Conservation (phyloP, 371 early-diverging fungal genomes). For the Apophysomyces elegans region DNA sequence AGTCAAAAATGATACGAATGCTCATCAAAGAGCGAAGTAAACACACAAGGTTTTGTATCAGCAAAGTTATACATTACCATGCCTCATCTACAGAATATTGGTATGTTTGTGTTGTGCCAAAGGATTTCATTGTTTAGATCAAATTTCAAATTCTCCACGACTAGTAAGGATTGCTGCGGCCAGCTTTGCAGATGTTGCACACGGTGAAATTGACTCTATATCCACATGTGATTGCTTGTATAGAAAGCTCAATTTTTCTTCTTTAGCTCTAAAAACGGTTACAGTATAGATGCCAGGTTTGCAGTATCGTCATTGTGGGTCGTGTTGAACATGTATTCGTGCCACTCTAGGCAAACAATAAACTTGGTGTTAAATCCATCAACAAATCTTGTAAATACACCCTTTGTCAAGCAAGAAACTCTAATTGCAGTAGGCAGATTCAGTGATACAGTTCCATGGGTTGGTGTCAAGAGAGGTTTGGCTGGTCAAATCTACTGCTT, state of each 20-base stretch:
- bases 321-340: slow-evolving; percentile 4
- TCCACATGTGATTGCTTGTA: background rate
- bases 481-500: slow-evolving; percentile 9
- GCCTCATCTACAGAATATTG: slow-evolving; percentile 5
- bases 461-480: slow-evolving; percentile 12
- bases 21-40: slow-evolving; percentile 12
- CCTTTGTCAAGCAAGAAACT: slow-evolving; percentile 3
- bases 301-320: too few relatives aligned
- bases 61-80: slow-evolving; percentile 10
- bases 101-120: background rate
- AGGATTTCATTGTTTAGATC: background rate
- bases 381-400: slow-evolving; percentile 10
- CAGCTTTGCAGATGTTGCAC: background rate
- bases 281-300: too few relatives aligned
- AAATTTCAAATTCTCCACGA: background rate
- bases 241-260: too few relatives aligned
- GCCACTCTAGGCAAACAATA: background rate
- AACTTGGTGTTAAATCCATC: slow-evolving; percentile 5
- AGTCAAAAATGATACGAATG: slow-evolving; percentile 9
- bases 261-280: too few relatives aligned
- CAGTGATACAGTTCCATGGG: slow-evolving; percentile 6
- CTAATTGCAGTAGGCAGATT: slow-evolving; percentile 10
- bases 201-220: background rate
- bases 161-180: background rate
- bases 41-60: slow-evolving; percentile 6